Evolutionary conservation across 1,284 basidiomycete species (phyloP), one percentile per base, ranked within the genome.

Genomic region (Prillingera fragicola): DNA sequence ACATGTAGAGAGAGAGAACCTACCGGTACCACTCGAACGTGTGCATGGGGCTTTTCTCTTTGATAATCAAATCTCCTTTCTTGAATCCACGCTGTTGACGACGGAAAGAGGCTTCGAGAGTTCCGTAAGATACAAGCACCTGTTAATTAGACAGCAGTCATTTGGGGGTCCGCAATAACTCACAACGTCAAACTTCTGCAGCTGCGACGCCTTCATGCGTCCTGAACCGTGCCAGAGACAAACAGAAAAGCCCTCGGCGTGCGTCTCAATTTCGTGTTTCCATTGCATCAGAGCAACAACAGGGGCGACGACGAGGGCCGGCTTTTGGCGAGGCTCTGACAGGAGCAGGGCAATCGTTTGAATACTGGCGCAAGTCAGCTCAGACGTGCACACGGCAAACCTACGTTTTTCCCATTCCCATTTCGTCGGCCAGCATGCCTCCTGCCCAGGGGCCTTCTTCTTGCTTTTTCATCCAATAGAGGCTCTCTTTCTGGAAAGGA

Each of bases 251-350:
- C 82, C 82, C 50, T 83, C 78, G 0, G 87, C 85, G 57, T 89
- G 87, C 0, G 82, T 73, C 27, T 82, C 81, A 45, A 98, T 90
- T 69, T 99, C 95, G 67, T 94, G 90, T 57, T 83, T 81, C 95
- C 95, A 98, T 73, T 99, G 94, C 83, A 98, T 92, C 54, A 99
- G 82, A 19, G 95, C 95, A 37, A 97, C 94, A 3, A 91, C 95
- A 3, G 89, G 89, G 80, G 94, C 94, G 25, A 98, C 78, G 17
- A 98, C 88, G 8, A 98, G 78, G 46, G 89, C 92, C 1, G 90
- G 90, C 65, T 81, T 85, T 52, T 78, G 73, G 36, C 78, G 71
- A 0, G 68, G 69, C 42, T 71, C 68, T 0, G 84, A 83, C 3
- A 94, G 80, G 27, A 98, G 77, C 25, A 98, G 77, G 3, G 90